phyloP scores from a whole-genome alignment of 805 yeast genomes.

The Candida silvicultrix region DNA sequence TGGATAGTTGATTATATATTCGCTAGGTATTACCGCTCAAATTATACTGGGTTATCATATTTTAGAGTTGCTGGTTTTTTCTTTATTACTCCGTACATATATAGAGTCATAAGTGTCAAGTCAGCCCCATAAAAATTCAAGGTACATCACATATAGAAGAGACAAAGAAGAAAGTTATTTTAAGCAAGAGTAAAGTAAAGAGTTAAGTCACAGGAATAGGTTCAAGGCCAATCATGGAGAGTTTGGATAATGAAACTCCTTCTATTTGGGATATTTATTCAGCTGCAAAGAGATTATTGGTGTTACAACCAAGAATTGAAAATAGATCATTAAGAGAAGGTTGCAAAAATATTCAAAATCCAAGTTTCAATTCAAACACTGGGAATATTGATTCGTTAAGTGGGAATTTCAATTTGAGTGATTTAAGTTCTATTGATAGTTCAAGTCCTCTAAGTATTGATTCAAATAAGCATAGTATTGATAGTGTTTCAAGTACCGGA shows the following conservation, averaged over 20 bases:
- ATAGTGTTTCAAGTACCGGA: conserved; percentile 8
- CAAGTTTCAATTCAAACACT: neutral
- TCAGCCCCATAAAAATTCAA: neutral
- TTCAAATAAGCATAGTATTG: conserved; percentile 18
- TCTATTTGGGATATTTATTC: conserved; percentile 28
- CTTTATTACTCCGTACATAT: too few species aligned
- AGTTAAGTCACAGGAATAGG: too few species aligned
- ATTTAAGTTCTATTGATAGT: conserved; percentile 9
- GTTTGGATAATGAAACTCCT: conserved; percentile 7
- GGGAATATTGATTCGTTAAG: neutral
- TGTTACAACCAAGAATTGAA: conserved; percentile 25
- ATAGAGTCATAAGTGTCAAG: too few species aligned
- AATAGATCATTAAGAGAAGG: conserved; percentile 23
- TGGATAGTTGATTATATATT: too few species aligned
- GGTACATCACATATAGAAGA: neutral
- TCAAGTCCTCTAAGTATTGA: conserved; percentile 17
- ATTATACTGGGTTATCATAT: too few species aligned
- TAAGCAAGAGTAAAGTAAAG: too few species aligned
- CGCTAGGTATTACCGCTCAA: too few species aligned
- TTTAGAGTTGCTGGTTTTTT: too few species aligned
- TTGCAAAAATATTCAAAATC: conserved; percentile 15
- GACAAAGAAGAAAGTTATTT: neutral
- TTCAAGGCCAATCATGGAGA: neutral
- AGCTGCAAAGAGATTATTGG: conserved; percentile 25
- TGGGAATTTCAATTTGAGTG: neutral